Evolutionary conservation across 23 red algal genomes (phyloP), one percentile per base, ranked within the genome.

Genomic region (Gracilaria vermiculophylla): DNA sequence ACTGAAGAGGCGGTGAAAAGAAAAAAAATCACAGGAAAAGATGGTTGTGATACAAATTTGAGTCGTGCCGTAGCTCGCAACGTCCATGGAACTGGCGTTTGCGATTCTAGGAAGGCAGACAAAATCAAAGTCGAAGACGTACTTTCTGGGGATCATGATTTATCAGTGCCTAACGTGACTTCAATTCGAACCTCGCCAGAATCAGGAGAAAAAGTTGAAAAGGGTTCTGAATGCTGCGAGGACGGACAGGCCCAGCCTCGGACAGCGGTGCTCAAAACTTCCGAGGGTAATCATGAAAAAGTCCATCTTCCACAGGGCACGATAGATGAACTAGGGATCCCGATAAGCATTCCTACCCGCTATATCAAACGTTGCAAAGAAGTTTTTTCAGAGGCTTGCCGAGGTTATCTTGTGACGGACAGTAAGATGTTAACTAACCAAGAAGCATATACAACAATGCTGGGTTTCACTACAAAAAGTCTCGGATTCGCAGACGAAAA

Each of bases 381-480:
- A 20, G 36, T 23, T 45, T 70, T 70, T 47, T 5, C 37, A 4
- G 67, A 73, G 23, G 67, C 67, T 1, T 48, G 36, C 17, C 67
- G 23, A 47, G 42, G 19, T 10, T 42, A 47, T 13, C 39, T 2
- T 2, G 67, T 73, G 67, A 2, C 67, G 0, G 67, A 73, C 9
- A 73, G 21, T 28, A 73, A 73, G 37, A 73, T 40, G 47, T 28
- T 73, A 11, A 73, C 67, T 36, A 73, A 73, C 24, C 67, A 73
- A 28, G 67, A 73, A 31, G 67, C 67, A 0, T 73, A 73, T 16
- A 73, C 67, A 28, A 47, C 40, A 31, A 73, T 73, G 67, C 17
- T 73, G 35, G 21, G 67, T 10, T 47, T 73, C 28, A 14, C 24
- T 2, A n/a, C 44, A 32, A 73, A 47, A 20, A 40, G 47, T 45